Conservation (phyloP, 208 protist species). For the Wallacemonas sp. region DNA sequence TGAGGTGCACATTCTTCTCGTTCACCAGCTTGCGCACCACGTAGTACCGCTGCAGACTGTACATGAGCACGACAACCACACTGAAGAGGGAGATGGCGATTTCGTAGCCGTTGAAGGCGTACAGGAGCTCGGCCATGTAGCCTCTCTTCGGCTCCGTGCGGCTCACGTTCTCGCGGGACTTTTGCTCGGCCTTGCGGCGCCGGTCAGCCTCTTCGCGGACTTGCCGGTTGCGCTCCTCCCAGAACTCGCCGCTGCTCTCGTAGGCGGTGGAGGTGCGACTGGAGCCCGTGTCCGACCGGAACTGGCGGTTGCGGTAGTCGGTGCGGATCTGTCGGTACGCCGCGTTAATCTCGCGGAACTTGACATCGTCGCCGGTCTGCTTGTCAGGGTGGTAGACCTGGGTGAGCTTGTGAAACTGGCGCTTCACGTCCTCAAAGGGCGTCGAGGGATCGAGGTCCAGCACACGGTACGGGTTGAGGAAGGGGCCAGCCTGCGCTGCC, state of each 20-base stretch:
- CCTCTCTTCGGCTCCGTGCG: slow-evolving; percentile 2
- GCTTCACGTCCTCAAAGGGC: slow-evolving; percentile 57
- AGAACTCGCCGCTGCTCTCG: slow-evolving; percentile 45
- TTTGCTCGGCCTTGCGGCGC: slow-evolving; percentile 20
- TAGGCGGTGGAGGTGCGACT: background rate
- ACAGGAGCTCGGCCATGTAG: slow-evolving; percentile 28
- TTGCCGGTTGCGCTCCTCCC: slow-evolving; percentile 45
- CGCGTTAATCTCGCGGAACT: slow-evolving; percentile 77
- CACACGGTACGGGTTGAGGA: slow-evolving; percentile 49
- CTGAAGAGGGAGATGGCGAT: slow-evolving; percentile 48
- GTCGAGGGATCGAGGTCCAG: slow-evolving; percentile 49
- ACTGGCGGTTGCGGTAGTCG: slow-evolving; percentile 33
- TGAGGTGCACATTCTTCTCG: slow-evolving; percentile 42
- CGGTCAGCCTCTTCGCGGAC: slow-evolving; percentile 39
- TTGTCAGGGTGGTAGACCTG: slow-evolving; percentile 75
- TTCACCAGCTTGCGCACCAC: slow-evolving; percentile 48
- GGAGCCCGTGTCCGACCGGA: slow-evolving; percentile 2
- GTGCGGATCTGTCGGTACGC: slow-evolving; percentile 64
- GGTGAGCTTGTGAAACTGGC: slow-evolving; percentile 67
- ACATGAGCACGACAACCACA: slow-evolving; percentile 44
- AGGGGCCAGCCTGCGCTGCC: slow-evolving; percentile 12
- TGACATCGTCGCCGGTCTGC: slow-evolving; percentile 54
- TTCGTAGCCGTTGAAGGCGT: slow-evolving; percentile 48
- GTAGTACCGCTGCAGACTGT: slow-evolving; percentile 56
- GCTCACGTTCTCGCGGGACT: slow-evolving; percentile 3